These are phyloP conservation scores for Arthrobotrys pseudoclavata DNA, from an alignment of 2,329 filamentous ascomycete species.

Conservation along the genomic window DNA sequence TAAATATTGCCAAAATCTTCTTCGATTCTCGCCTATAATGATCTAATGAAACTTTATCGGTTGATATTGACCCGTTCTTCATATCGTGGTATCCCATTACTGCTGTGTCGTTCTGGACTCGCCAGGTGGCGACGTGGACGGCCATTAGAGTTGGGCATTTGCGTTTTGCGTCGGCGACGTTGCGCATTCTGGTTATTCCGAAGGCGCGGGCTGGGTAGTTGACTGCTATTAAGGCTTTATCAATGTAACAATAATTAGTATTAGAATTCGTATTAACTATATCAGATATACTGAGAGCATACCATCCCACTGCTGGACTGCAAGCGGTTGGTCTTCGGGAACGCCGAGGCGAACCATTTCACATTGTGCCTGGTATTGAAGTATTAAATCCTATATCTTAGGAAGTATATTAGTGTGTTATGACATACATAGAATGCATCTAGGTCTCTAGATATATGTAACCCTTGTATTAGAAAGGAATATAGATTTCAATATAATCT, in stretches of 20 bases:
- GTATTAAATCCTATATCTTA: constrained; percentile 5
- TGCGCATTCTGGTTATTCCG: constrained; percentile 84
- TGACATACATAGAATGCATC: constrained; percentile 84
- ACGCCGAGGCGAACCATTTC: constrained; percentile 88
- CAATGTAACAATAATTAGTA: neutral
- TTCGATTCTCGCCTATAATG: constrained; percentile 89
- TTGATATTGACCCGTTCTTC: constrained; percentile 77
- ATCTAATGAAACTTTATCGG: constrained; percentile 93
- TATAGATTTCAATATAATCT: neutral
- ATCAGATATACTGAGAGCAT: constrained; percentile 61
- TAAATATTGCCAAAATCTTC: constrained; percentile 76
- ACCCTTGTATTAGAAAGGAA: constrained; percentile 18
- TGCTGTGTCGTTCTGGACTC: constrained; percentile 84
- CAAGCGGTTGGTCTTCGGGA: constrained; percentile 82
- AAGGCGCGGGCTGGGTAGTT: constrained; percentile 91
- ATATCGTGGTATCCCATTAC: constrained; percentile 87
- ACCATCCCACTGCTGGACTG: constrained; percentile 87
- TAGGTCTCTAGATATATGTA: constrained; percentile 72
- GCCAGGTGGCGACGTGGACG: constrained; percentile 74
- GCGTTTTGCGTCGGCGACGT: constrained; percentile 83
- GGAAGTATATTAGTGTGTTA: neutral
- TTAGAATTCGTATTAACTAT: constrained; percentile 3
- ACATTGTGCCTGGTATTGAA: constrained; percentile 76
- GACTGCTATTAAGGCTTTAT: constrained; percentile 80
- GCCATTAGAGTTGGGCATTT: constrained; percentile 85